Conservation (phyloP, 2,329 filamentous ascomycete species). For the Stemphylium beticola region DNA sequence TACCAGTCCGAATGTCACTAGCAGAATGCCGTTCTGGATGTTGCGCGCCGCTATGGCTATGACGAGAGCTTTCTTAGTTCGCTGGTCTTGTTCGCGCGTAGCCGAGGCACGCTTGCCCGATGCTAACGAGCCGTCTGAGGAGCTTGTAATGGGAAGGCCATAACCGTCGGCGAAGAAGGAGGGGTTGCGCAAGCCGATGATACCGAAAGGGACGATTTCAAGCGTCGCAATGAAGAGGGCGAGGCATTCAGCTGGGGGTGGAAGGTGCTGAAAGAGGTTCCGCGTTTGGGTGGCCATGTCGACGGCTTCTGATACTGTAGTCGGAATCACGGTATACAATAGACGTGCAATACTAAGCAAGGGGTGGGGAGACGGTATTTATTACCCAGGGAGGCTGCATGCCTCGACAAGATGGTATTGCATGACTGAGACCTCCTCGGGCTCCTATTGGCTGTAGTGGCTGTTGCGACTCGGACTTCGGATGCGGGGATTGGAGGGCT, state of each 20-base stretch:
- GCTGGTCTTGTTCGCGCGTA: slow-evolving; percentile 16
- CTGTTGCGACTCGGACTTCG: slow-evolving; percentile 23
- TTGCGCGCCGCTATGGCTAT: slow-evolving; percentile 34
- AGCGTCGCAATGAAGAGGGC: slow-evolving; percentile 31
- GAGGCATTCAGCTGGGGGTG: slow-evolving; percentile 32
- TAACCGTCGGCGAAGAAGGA: slow-evolving; percentile 24
- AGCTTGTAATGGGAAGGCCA: slow-evolving; percentile 19
- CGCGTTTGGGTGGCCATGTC: slow-evolving; percentile 21
- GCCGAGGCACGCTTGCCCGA: slow-evolving; percentile 7
- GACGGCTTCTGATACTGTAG: neutral
- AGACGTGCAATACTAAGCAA: neutral
- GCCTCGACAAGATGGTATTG: neutral
- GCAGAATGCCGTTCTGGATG: slow-evolving; percentile 27
- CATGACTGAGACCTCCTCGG: slow-evolving; percentile 7
- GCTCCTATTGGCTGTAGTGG: slow-evolving; percentile 18
- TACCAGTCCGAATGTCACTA: slow-evolving; percentile 28
- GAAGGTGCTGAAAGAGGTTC: slow-evolving; percentile 27
- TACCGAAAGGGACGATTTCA: slow-evolving; percentile 30
- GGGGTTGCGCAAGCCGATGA: slow-evolving; percentile 27
- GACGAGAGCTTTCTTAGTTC: slow-evolving; percentile 30
- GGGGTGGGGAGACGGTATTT: neutral
- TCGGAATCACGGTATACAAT: neutral
- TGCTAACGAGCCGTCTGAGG: neutral
- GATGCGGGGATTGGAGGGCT: slow-evolving; percentile 17
- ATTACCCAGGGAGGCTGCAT: neutral